phyloP scores from a whole-genome alignment of 805 yeast species.

The Candida oleophila region DNA sequence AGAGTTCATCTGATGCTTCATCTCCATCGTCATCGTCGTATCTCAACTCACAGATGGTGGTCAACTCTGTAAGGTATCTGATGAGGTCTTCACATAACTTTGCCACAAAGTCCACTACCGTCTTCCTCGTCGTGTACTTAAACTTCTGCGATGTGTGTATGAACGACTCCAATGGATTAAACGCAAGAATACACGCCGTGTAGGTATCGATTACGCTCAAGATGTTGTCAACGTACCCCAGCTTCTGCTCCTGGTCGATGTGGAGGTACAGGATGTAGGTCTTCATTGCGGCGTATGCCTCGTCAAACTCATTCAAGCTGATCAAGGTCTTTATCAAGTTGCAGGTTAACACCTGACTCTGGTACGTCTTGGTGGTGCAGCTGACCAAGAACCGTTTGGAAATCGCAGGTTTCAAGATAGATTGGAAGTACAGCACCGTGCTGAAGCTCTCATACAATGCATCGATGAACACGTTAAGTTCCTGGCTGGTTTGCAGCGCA shows the following conservation, averaged over 20 bases:
- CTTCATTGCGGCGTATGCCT: conserved; percentile 42
- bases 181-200: conserved; percentile 29
- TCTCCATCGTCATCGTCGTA: conserved; percentile 21
- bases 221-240: conserved; percentile 29
- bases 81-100: conserved; percentile 18
- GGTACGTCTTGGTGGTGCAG: conserved; percentile 33
- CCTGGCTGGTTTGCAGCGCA: conserved; percentile 6
- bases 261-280: conserved; percentile 34
- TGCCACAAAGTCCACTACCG: conserved; percentile 19
- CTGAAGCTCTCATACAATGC: conserved; percentile 30
- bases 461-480: conserved; percentile 25
- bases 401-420: conserved; percentile 19
- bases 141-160: conserved; percentile 18
- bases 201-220: conserved; percentile 32
- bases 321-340: conserved; percentile 31
- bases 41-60: conserved; percentile 21
- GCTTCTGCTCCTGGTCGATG: conserved; percentile 30
- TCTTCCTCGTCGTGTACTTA: conserved; percentile 21
- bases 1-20: conserved; percentile 13
- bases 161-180: conserved; percentile 37
- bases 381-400: conserved; percentile 31
- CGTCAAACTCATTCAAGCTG: conserved; percentile 38
- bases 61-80: conserved; percentile 23
- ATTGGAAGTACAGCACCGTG: conserved; percentile 19
- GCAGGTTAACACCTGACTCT: conserved; percentile 33